Base-by-base conservation (phyloP, 805 yeast species). In the Yamadazyma laniorum region DNA sequence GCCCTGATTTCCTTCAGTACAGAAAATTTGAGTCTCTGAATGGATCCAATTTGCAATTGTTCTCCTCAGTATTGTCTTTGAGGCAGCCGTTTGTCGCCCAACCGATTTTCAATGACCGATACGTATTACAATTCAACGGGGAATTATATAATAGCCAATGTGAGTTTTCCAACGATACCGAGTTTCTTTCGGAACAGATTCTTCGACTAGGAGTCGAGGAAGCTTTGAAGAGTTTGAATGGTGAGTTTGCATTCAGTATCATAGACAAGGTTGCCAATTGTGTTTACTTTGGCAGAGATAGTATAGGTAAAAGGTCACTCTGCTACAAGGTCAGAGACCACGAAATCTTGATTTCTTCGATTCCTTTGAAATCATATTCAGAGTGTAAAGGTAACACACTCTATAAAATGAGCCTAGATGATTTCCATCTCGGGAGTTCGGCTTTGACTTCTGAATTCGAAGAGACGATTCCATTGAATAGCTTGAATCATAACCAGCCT, bases 221-320 rank as follows among this genome's bases (percentile, higher is more conserved):
- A 2, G 61, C 77, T 0, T 53, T 87, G 2, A 53, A 61, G 6
- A 36, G 34, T 2, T 49, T 88, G 14, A 72, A 75, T 21, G 99
- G 99, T 2, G 99, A 91, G 53, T 93, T 82, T 67, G 93, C 99
- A 0, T 79, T 65, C 58, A 58, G 70, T 48, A 58, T 81, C 13
- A 54, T 67, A 19, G 87, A 84, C 51, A 49, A 49, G n/a, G 13
- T 44, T 1, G 44, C 54, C 1, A 44, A 63, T 0, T 56, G 42
- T 21, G 48, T 87, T 0, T 84, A 77, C 64, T 93, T 89, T 63
- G 97, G 95, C 0, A 75, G 95, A 47, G 99, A 93, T 56, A 50
- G 67, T 1, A 64, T 87, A 19, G 99, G 99, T 0, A 82, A 83
- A 51, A 72, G 96, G 45, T 83, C 96, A 16, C 66, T 93, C 26